Percentiles rank a stretch among this genome's conserved stretches.
Evolutionary conservation across 2,329 filamentous ascomycete species (phyloP).

Genomic region (Dothideomycetes sp.): DNA sequence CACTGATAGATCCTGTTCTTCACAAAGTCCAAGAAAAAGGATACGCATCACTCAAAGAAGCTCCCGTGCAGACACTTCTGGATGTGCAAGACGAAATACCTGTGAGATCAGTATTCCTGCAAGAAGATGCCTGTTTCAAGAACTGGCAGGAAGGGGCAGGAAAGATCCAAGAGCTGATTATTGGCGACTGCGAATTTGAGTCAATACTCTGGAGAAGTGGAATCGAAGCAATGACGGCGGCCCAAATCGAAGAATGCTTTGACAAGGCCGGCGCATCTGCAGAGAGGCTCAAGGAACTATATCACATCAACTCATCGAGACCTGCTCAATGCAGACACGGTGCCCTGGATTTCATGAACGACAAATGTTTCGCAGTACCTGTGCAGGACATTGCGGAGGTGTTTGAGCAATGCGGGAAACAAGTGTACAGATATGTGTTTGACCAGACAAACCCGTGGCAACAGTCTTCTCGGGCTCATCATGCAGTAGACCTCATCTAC

Average conservation of each 20-base stretch:
- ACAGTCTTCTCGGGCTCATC: slow-evolving; percentile 36
- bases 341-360: slow-evolving; percentile 32
- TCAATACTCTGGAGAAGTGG: slow-evolving; percentile 39
- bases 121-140: slow-evolving; percentile 29
- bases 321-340: slow-evolving; percentile 33
- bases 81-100: slow-evolving; percentile 29
- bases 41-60: slow-evolving; percentile 23
- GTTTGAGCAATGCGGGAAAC: slow-evolving; percentile 19
- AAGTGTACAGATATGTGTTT: slow-evolving; percentile 33
- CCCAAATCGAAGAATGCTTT: slow-evolving; percentile 29
- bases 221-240: slow-evolving; percentile 29
- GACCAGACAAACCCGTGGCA: slow-evolving; percentile 43
- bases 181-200: slow-evolving; percentile 37
- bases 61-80: slow-evolving; percentile 25
- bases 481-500: slow-evolving; percentile 40
- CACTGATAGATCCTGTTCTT: slow-evolving; percentile 24
- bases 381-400: slow-evolving; percentile 15
- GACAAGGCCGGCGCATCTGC: slow-evolving; percentile 25
- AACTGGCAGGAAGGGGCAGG: slow-evolving; percentile 31
- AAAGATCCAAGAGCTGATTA: slow-evolving; percentile 30
- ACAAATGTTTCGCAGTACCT: slow-evolving; percentile 26
- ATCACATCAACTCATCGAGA: slow-evolving; percentile 34
- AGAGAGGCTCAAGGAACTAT: slow-evolving; percentile 29
- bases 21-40: slow-evolving; percentile 15
- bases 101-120: slow-evolving; percentile 36